Conservation (phyloP, 2,329 filamentous ascomycete species). For the Talaromyces verruculosus region DNA sequence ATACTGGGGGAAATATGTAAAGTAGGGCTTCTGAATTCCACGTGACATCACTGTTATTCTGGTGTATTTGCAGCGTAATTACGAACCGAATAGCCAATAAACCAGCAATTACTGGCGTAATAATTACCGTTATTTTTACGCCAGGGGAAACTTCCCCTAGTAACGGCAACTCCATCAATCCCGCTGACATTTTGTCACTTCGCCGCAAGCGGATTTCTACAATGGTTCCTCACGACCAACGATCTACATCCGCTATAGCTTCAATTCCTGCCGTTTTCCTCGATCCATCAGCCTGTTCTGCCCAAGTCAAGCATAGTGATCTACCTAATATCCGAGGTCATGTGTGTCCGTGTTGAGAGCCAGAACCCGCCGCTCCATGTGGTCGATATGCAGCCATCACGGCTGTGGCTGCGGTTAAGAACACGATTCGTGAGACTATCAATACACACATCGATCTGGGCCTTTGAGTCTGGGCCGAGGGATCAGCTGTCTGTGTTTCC, state of each 20-base stretch:
- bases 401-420: constrained; percentile 9
- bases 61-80: constrained; percentile 10
- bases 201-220: constrained; percentile 8
- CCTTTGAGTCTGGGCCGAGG: background rate
- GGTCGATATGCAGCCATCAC: constrained; percentile 9
- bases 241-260: background rate
- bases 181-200: background rate
- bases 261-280: constrained; percentile 4
- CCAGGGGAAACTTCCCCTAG: background rate
- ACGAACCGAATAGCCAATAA: background rate
- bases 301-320: background rate
- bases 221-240: background rate
- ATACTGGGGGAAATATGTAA: background rate
- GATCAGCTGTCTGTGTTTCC: constrained; percentile 8
- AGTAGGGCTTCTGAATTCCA: constrained; percentile 13
- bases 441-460: background rate
- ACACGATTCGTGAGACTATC: background rate
- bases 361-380: constrained; percentile 7
- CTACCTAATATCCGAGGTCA: constrained; percentile 5
- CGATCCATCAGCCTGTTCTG: background rate
- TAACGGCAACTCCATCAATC: background rate
- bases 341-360: background rate
- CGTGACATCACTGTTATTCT: constrained; percentile 8
- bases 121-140: background rate
- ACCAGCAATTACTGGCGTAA: background rate